phyloP scores from a whole-genome alignment of 805 yeast genomes.

The Wickerhamiella musiphila region DNA sequence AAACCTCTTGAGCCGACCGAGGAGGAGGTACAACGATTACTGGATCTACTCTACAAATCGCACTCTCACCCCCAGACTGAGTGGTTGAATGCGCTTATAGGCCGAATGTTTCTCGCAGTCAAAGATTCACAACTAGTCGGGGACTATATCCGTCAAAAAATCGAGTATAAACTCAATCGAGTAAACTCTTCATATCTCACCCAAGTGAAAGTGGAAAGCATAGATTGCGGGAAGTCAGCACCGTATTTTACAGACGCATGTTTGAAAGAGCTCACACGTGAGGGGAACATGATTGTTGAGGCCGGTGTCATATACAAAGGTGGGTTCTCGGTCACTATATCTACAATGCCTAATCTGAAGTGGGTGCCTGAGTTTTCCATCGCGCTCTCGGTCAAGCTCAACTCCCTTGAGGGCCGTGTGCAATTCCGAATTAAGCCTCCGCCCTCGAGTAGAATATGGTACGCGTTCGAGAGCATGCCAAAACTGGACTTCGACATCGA shows the following conservation, averaged over 20 bases:
- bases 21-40: constrained; percentile 50
- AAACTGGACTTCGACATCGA: constrained; percentile 57
- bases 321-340: constrained; percentile 52
- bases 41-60: constrained; percentile 61
- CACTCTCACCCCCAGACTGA: constrained; percentile 70
- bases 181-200: constrained; percentile 82
- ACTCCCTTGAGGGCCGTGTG: constrained; percentile 56
- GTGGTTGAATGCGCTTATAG: constrained; percentile 82
- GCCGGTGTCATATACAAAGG: constrained; percentile 57
- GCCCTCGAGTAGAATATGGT: constrained; percentile 85
- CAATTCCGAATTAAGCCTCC: constrained; percentile 64
- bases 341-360: constrained; percentile 63
- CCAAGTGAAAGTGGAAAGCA: constrained; percentile 54
- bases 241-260: constrained; percentile 66
- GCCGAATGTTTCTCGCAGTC: constrained; percentile 61
- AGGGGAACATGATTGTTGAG: constrained; percentile 52
- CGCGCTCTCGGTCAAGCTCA: constrained; percentile 49
- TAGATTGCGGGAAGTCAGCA: constrained; percentile 62
- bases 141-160: constrained; percentile 35
- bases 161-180: constrained; percentile 57
- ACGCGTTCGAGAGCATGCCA: constrained; percentile 69
- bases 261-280: constrained; percentile 53
- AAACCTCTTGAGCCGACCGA: constrained; percentile 57
- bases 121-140: constrained; percentile 57
- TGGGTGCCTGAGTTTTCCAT: constrained; percentile 62